Conservation (phyloP, 2,329 filamentous ascomycete genomes). For the Colletotrichum falcatum region DNA sequence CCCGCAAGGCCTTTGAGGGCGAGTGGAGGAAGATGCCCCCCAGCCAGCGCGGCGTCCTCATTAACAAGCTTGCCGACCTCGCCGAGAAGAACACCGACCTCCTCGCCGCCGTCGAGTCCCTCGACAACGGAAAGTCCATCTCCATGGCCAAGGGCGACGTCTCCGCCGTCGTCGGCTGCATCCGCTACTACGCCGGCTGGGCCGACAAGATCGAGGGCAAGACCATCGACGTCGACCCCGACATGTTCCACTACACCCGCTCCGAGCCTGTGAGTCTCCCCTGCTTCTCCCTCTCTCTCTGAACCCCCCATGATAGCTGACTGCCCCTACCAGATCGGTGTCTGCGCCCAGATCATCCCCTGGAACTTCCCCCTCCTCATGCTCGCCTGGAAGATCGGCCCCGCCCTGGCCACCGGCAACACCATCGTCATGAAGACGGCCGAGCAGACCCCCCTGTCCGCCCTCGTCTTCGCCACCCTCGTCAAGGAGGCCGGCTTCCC, state of each 20-base stretch:
- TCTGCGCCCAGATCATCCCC: conserved; percentile 89
- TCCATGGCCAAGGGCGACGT: conserved; percentile 82
- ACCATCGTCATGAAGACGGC: conserved; percentile 79
- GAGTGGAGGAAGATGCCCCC: conserved; percentile 77
- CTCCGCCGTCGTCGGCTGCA: conserved; percentile 71
- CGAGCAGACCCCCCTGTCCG: conserved; percentile 81
- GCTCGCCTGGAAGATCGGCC: conserved; percentile 85
- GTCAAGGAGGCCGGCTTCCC: conserved; percentile 84
- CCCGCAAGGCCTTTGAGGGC: conserved; percentile 86
- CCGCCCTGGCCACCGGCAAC: conserved; percentile 80
- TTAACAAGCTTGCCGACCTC: conserved; percentile 84
- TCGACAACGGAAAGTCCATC: conserved; percentile 90
- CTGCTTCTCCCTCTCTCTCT: neutral
- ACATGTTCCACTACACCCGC: conserved; percentile 86
- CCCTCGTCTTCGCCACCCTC: conserved; percentile 72
- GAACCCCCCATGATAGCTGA: neutral
- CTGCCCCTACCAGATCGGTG: conserved; percentile 66
- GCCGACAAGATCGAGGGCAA: conserved; percentile 93
- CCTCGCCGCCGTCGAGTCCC: conserved; percentile 84
- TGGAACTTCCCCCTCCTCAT: conserved; percentile 91
- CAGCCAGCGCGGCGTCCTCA: conserved; percentile 74
- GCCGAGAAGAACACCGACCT: conserved; percentile 82
- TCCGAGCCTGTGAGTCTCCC: conserved; percentile 72
- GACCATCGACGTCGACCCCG: conserved; percentile 81
- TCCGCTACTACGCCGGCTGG: conserved; percentile 82